Conservation (phyloP, 2,329 filamentous ascomycete genomes). For the Neonectria ditissima region DNA sequence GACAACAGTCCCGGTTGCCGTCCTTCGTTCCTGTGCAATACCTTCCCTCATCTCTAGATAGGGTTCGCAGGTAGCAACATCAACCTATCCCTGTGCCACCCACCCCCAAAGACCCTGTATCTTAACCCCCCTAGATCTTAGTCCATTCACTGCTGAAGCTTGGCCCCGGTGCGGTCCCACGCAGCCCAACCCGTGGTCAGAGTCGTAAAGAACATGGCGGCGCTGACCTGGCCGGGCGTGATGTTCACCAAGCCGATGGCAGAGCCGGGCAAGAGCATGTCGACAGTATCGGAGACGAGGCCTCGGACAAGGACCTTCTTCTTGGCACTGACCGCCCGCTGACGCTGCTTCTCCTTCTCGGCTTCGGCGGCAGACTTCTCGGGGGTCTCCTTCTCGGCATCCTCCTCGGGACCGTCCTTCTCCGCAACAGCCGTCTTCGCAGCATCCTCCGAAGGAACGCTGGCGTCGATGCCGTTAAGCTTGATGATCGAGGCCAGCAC, state of each 20-base stretch:
- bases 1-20: not conserved
- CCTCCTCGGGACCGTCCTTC: conserved; percentile 27
- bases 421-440: conserved; percentile 29
- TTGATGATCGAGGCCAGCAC: conserved; percentile 57
- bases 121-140: not conserved
- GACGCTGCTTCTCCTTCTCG: conserved; percentile 51
- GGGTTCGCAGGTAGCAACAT: conserved; percentile 1
- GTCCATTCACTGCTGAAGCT: conserved; percentile 35
- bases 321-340: conserved; percentile 49
- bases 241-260: conserved; percentile 71
- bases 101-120: not conserved
- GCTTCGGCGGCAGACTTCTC: conserved; percentile 37
- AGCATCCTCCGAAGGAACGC: conserved; percentile 39
- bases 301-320: conserved; percentile 57
- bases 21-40: not conserved
- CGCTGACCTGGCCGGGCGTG: conserved; percentile 64
- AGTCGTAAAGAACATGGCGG: conserved; percentile 71
- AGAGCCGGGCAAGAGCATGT: conserved; percentile 71
- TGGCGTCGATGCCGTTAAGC: conserved; percentile 51
- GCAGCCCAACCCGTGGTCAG: conserved; percentile 69
- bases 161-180: conserved; percentile 64
- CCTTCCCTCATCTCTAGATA: not conserved
- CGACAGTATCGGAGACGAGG: conserved; percentile 68
- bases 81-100: conserved; percentile 3
- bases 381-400: conserved; percentile 27